Conservation (phyloP, 768 basidiomycete genomes). For the Grammothele lineata region DNA sequence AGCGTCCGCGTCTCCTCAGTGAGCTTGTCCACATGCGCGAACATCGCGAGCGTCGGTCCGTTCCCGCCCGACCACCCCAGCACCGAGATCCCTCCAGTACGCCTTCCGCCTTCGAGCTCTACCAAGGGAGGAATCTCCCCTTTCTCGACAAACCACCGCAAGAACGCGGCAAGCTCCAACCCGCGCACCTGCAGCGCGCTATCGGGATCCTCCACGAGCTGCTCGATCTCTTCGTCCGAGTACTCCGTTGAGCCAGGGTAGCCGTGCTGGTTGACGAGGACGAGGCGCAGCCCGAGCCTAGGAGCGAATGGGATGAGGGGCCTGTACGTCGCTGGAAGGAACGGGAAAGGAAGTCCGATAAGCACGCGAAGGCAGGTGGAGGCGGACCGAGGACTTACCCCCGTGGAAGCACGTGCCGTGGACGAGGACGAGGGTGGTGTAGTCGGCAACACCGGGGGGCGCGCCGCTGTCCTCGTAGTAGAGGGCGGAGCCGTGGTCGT, state of each 20-base stretch:
- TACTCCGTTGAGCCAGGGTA: conserved; percentile 24
- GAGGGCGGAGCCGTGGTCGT: conserved; percentile 9
- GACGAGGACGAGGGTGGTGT: conserved; percentile 12
- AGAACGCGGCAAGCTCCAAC: conserved; percentile 13
- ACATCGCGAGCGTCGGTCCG: conserved; percentile 6
- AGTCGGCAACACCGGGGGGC: conserved; percentile 6
- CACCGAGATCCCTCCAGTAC: conserved; percentile 6
- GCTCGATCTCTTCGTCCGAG: conserved; percentile 15
- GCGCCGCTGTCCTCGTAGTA: conserved; percentile 20
- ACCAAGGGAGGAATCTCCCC: conserved; percentile 8
- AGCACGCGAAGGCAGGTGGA: not conserved
- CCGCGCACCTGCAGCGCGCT: conserved; percentile 6
- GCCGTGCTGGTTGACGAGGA: conserved; percentile 21
- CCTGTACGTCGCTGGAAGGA: conserved; percentile 6
- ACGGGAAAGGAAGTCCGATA: too few relatives aligned
- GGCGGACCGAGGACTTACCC: conserved; percentile 4
- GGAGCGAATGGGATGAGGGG: conserved; percentile 17
- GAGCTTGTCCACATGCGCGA: conserved; percentile 10
- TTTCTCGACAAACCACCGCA: conserved; percentile 17
- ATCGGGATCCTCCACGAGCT: not conserved
- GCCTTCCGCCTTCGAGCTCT: too few relatives aligned
- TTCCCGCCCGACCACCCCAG: conserved; percentile 18
- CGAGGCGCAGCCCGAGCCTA: conserved; percentile 19
- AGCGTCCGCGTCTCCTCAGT: conserved; percentile 9
- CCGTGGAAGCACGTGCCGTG: conserved; percentile 19